Evolutionary conservation across 768 basidiomycete genomes (phyloP).

Genomic region (Tremella mesenterica): DNA sequence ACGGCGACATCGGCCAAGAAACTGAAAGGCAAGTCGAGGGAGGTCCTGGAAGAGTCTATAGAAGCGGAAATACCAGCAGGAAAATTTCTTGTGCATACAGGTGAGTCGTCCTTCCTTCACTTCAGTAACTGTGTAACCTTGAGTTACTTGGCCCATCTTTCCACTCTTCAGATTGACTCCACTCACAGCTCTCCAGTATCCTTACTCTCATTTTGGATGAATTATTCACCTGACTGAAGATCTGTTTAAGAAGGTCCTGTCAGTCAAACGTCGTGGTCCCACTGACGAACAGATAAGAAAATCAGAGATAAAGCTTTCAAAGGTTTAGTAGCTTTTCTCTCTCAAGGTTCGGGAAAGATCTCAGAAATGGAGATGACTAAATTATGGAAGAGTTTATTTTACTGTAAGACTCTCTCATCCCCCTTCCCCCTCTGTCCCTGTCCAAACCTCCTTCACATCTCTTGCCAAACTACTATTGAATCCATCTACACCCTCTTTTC

Average conservation of each 20-base stretch:
- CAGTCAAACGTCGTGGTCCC: neutral
- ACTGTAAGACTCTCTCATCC: slow-evolving; percentile 54
- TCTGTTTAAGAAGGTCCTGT: too few species aligned
- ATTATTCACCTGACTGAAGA: too few species aligned
- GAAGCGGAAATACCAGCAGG: slow-evolving; percentile 58
- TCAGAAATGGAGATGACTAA: slow-evolving; percentile 73
- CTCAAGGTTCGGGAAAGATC: slow-evolving; percentile 52
- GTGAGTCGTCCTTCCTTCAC: slow-evolving; percentile 47
- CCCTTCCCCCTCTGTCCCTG: neutral
- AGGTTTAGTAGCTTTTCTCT: slow-evolving; percentile 68
- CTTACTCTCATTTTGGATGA: too few species aligned
- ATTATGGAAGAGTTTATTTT: slow-evolving; percentile 96
- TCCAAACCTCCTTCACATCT: neutral
- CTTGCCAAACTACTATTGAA: neutral
- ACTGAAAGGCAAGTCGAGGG: slow-evolving; percentile 25
- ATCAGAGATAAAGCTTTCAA: slow-evolving; percentile 84
- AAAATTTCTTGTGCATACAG: slow-evolving; percentile 86
- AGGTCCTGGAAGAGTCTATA: slow-evolving; percentile 7
- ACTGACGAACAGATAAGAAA: slow-evolving; percentile 6
- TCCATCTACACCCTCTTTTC: neutral
- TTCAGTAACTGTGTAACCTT: neutral
- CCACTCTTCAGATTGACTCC: neutral
- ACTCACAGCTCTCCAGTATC: too few species aligned
- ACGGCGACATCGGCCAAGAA: slow-evolving; percentile 1
- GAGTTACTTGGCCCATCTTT: too few species aligned